These are phyloP conservation scores for Fusarium ambrosium DNA, from an alignment of 2,329 filamentous ascomycete species.

Conservation along the genomic window DNA sequence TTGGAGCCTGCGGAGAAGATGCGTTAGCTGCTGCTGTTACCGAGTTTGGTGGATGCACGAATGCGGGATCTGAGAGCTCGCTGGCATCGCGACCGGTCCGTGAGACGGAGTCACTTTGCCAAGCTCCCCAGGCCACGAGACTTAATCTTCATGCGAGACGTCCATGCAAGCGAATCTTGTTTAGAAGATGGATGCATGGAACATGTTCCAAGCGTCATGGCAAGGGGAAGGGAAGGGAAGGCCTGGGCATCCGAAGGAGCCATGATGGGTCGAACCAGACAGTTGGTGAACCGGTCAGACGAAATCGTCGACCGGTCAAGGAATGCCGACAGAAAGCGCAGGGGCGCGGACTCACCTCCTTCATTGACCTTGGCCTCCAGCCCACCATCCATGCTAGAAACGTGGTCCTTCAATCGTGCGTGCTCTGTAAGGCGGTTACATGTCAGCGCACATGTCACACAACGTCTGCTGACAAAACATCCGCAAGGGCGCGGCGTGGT, in stretches of 20 bases:
- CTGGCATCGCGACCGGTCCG: not conserved
- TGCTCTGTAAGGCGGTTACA: slow-evolving; percentile 72
- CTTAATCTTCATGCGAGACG: slow-evolving; percentile 50
- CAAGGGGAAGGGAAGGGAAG: slow-evolving; percentile 21
- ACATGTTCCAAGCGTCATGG: slow-evolving; percentile 29
- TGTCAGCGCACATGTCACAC: slow-evolving; percentile 42
- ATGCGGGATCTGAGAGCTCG: slow-evolving; percentile 20
- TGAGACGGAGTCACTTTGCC: slow-evolving; percentile 18
- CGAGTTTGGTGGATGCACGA: not conserved
- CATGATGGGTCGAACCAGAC: slow-evolving; percentile 33
- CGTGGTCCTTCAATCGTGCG: slow-evolving; percentile 91
- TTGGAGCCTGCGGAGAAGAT: slow-evolving; percentile 78
- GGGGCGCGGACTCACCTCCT: slow-evolving; percentile 77
- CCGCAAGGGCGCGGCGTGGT: slow-evolving; percentile 9
- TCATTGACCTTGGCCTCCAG: slow-evolving; percentile 93
- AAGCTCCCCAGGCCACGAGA: slow-evolving; percentile 48
- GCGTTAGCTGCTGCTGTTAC: slow-evolving; percentile 33
- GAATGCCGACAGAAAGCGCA: slow-evolving; percentile 45
- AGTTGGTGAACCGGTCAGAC: slow-evolving; percentile 34
- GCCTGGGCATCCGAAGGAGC: slow-evolving; percentile 22
- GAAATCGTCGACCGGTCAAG: slow-evolving; percentile 31
- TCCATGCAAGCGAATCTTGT: slow-evolving; percentile 51
- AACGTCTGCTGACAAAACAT: slow-evolving; percentile 28
- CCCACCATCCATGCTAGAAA: slow-evolving; percentile 87
- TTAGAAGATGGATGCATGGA: slow-evolving; percentile 30